These are phyloP conservation scores for Sclerotinia minor DNA, from an alignment of 2,329 filamentous ascomycete species.

Conservation along the genomic window DNA sequence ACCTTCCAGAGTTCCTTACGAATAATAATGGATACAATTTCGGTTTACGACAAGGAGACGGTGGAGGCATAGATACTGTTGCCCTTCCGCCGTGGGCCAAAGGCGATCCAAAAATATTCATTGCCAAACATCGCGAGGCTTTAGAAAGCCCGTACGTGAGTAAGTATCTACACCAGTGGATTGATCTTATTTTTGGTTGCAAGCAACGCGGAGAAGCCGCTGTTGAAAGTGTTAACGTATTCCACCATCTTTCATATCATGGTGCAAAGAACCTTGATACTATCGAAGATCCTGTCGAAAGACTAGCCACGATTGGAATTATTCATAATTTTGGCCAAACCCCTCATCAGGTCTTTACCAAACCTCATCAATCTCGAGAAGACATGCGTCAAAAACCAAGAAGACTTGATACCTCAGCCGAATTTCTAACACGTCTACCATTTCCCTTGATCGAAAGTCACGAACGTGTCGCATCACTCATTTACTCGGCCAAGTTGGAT, in stretches of 20 bases:
- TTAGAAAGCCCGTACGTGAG: conserved; percentile 92
- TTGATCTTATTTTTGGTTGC: conserved; percentile 89
- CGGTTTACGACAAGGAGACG: conserved; percentile 78
- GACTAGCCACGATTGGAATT: conserved; percentile 86
- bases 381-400: conserved; percentile 62
- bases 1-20: conserved; percentile 88
- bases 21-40: conserved; percentile 96
- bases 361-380: conserved; percentile 76
- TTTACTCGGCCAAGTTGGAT: conserved; percentile 77
- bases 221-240: conserved; percentile 89
- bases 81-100: conserved; percentile 95
- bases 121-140: conserved; percentile 92
- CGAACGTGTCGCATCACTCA: conserved; percentile 77
- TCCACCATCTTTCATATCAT: conserved; percentile 92
- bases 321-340: conserved; percentile 99
- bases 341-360: conserved; percentile 88
- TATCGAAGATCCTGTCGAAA: conserved; percentile 84
- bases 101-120: conserved; percentile 92
- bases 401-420: conserved; percentile 75
- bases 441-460: conserved; percentile 71
- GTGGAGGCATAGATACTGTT: conserved; percentile 79
- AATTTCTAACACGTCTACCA: conserved; percentile 74
- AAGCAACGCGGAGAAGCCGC: conserved; percentile 94
- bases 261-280: conserved; percentile 90
- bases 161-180: conserved; percentile 87